Percentiles rank a stretch among this genome's conserved stretches.
phyloP scores from a whole-genome alignment of 768 basidiomycete genomes.

The Lactifluus piperatus region DNA sequence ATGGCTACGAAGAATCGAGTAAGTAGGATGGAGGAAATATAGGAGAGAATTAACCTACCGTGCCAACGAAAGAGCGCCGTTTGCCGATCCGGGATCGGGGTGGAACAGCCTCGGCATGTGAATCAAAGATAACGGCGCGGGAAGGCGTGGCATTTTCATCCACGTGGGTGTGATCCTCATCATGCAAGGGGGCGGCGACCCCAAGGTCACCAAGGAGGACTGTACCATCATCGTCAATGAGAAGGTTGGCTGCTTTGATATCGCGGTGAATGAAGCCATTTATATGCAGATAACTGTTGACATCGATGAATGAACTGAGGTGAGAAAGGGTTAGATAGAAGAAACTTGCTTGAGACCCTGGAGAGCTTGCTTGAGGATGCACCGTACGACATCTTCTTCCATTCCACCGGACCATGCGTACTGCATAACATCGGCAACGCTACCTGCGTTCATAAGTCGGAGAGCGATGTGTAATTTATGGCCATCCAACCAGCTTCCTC shows the following conservation, averaged over 20 bases:
- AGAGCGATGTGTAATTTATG: slow-evolving; percentile 80
- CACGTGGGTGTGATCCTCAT: slow-evolving; percentile 40
- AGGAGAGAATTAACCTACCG: slow-evolving; percentile 37
- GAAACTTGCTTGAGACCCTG: slow-evolving; percentile 71
- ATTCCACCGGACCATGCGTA: slow-evolving; percentile 85
- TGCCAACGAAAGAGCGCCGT: slow-evolving; percentile 88
- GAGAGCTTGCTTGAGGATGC: slow-evolving; percentile 77
- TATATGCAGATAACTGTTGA: slow-evolving; percentile 66
- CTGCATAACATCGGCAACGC: slow-evolving; percentile 75
- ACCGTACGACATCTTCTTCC: slow-evolving; percentile 82
- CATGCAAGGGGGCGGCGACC: slow-evolving; percentile 76
- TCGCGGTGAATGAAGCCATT: slow-evolving; percentile 93
- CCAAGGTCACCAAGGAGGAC: slow-evolving; percentile 90
- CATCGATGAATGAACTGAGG: slow-evolving; percentile 9
- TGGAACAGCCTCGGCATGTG: neutral
- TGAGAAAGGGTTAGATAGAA: slow-evolving; percentile 11
- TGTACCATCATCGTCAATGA: slow-evolving; percentile 85
- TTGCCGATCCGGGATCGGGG: slow-evolving; percentile 51
- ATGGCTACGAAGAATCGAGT: slow-evolving; percentile 45
- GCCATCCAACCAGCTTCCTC: slow-evolving; percentile 82
- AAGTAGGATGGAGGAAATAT: neutral
- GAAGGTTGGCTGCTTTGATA: slow-evolving; percentile 88
- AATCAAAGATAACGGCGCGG: slow-evolving; percentile 31
- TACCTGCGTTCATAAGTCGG: slow-evolving; percentile 85
- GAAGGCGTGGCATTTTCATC: slow-evolving; percentile 2